Conservation (phyloP, 208 protist genomes). For the Jaenimonas drosophilae region DNA sequence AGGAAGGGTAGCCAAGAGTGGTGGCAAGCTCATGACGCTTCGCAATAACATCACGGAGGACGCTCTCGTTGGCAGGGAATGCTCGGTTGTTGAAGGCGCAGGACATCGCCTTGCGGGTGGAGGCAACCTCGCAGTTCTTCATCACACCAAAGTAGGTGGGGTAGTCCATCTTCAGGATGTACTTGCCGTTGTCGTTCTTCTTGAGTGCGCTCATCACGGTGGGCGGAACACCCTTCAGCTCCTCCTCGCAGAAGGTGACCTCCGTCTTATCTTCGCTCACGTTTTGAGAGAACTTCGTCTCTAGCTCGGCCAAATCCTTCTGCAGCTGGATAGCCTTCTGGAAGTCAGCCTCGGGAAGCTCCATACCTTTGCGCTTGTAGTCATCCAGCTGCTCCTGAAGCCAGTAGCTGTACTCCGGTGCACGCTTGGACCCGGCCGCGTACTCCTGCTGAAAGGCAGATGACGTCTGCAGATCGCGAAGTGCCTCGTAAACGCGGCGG, state of each 20-base stretch:
- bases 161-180: constrained; percentile 75
- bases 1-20: constrained; percentile 58
- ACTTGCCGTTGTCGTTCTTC: constrained; percentile 19
- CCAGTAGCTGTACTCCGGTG: constrained; percentile 62
- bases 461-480: constrained; percentile 25
- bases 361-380: constrained; percentile 59
- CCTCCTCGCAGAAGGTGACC: constrained; percentile 32
- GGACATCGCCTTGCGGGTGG: constrained; percentile 46
- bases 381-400: constrained; percentile 47
- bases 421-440: constrained; percentile 8
- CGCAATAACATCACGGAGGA: constrained; percentile 53
- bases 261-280: constrained; percentile 69
- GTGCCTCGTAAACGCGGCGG: constrained; percentile 42
- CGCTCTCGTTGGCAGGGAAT: constrained; percentile 46
- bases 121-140: constrained; percentile 73
- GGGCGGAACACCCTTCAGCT: constrained; percentile 57
- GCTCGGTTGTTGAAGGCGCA: constrained; percentile 61
- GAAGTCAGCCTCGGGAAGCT: constrained; percentile 51
- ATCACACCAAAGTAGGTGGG: constrained; percentile 82
- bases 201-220: constrained; percentile 25
- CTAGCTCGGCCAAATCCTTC: constrained; percentile 52
- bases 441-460: constrained; percentile 31
- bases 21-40: constrained; percentile 61
- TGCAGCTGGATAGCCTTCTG: constrained; percentile 46
- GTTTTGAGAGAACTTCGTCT: constrained; percentile 66